These are phyloP conservation scores for Pleurotus pulmonarius DNA, from an alignment of 768 basidiomycete genomes.

Conservation along the genomic window DNA sequence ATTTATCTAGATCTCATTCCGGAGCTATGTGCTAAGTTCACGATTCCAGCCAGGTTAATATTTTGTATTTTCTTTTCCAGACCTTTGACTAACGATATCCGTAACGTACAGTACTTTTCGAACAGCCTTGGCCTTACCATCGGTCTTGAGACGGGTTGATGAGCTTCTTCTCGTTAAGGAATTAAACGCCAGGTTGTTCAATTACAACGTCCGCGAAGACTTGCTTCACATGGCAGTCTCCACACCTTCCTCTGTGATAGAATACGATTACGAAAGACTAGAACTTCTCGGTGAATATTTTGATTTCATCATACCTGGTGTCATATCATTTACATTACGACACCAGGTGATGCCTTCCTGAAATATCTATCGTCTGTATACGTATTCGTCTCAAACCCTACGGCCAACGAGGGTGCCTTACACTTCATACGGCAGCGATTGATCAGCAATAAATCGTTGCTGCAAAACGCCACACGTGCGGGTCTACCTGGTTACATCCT, in stretches of 20 bases:
- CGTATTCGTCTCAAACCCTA: constrained; percentile 67
- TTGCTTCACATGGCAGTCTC: constrained; percentile 65
- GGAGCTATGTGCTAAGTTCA: constrained; percentile 72
- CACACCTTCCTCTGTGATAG: constrained; percentile 64
- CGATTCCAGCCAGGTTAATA: constrained; percentile 66
- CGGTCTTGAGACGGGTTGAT: constrained; percentile 68
- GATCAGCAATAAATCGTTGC: constrained; percentile 71
- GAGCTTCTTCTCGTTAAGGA: constrained; percentile 75
- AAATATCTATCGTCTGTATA: constrained; percentile 77
- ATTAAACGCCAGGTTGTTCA: constrained; percentile 67
- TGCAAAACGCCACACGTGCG: constrained; percentile 46
- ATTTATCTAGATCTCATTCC: constrained; percentile 66
- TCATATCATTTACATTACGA: constrained; percentile 6
- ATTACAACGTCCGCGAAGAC: constrained; percentile 55
- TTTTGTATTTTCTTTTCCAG: constrained; percentile 6
- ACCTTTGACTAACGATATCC: constrained; percentile 3
- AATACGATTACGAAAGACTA: constrained; percentile 79
- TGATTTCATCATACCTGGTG: neutral
- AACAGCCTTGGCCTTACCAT: constrained; percentile 69
- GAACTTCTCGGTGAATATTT: constrained; percentile 67
- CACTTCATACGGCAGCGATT: constrained; percentile 64
- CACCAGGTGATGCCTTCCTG: constrained; percentile 74
- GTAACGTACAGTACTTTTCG: constrained; percentile 50
- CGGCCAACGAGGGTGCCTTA: constrained; percentile 60
- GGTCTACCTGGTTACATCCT: constrained; percentile 75